phyloP scores from a whole-genome alignment of 2,329 filamentous ascomycete species.

The Echinosphaeria canescens region DNA sequence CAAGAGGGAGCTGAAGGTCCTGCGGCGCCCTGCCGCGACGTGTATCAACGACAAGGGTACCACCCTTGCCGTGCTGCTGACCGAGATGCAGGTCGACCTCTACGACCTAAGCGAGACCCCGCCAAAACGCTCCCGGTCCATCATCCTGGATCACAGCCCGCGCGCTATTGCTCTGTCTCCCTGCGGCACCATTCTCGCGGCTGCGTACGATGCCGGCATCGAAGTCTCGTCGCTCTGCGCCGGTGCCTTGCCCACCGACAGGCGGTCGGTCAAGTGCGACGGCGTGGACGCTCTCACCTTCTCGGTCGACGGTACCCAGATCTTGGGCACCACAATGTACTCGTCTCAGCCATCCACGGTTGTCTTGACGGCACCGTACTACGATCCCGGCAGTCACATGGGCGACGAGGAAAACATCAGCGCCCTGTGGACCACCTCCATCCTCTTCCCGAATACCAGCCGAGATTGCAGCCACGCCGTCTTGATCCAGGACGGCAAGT shows the following conservation, averaged over 20 bases:
- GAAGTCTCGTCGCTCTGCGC: constrained; percentile 61
- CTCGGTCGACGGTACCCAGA: constrained; percentile 56
- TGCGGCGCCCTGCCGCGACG: constrained; percentile 51
- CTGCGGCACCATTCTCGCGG: constrained; percentile 60
- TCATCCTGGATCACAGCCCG: constrained; percentile 60
- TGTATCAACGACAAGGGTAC: constrained; percentile 63
- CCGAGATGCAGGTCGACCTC: constrained; percentile 68
- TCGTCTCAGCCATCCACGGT: constrained; percentile 47
- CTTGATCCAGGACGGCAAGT: constrained; percentile 35
- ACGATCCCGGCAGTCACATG: constrained; percentile 41
- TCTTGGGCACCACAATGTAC: constrained; percentile 52
- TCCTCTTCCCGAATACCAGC: constrained; percentile 65
- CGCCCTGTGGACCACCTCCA: constrained; percentile 68
- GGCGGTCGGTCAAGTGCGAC: constrained; percentile 59
- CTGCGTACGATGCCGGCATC: constrained; percentile 74
- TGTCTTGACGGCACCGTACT: constrained; percentile 60
- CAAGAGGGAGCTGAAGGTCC: constrained; percentile 58
- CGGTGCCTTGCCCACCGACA: constrained; percentile 39
- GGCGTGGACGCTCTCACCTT: constrained; percentile 55
- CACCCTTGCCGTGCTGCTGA: constrained; percentile 59
- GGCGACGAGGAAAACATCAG: constrained; percentile 32
- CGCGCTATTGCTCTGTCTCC: constrained; percentile 63
- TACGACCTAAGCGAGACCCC: constrained; percentile 47
- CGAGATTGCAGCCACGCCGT: constrained; percentile 60
- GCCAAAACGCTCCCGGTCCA: constrained; percentile 48